Evolutionary conservation across 2,329 filamentous ascomycete species (phyloP), one percentile per base, ranked within the genome.

Genomic region (Ophiosphaerella korrae): DNA sequence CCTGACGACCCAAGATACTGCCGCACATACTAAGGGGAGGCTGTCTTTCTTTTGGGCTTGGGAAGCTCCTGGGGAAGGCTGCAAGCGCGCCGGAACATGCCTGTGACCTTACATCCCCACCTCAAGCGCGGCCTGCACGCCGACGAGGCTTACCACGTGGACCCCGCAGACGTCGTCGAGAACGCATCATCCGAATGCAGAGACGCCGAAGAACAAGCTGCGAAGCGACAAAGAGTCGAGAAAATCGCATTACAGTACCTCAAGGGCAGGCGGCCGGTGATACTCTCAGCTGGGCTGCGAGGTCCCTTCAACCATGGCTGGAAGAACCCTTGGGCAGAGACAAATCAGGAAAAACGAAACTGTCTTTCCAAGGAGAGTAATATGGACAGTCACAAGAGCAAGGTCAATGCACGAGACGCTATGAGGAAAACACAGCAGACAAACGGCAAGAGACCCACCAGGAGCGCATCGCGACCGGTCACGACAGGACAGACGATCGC

Each of bases 211-310:
- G 66, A 81, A 3, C 74, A 74, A 29, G 69, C 76, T 3, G 78
- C 82, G 11, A 84, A 82, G 65, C 78, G 78, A 23, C 69, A 75
- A 18, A 79, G 83, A 52, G 84, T 86, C 51, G 85, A 89, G 66
- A 71, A 76, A 0, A 80, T 86, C 11, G 87, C 84, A 1, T 73
- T 78, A 29, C 77, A 79, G 31, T 89, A 82, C 59, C 73, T 89
- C 33, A 72, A 77, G 6, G 88, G 87, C 0, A 73, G 78, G 26
- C 65, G 78, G 2, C 80, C 87, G 0, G 63, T 81, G 21, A 76
- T 92, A 2, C 67, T 86, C 3, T 87, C 88, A 11, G 82, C 87
- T 6, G 71, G 74, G 5, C 74, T 90, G 3, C 79, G 74, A 52
- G 88, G 87, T 0, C 88, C 87, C 0, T 88, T 89, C 57, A 77